Evolutionary conservation across 2,329 filamentous ascomycete genomes (phyloP), one percentile per base, ranked within the genome.

Genomic region (Trichoderma lentiforme): DNA sequence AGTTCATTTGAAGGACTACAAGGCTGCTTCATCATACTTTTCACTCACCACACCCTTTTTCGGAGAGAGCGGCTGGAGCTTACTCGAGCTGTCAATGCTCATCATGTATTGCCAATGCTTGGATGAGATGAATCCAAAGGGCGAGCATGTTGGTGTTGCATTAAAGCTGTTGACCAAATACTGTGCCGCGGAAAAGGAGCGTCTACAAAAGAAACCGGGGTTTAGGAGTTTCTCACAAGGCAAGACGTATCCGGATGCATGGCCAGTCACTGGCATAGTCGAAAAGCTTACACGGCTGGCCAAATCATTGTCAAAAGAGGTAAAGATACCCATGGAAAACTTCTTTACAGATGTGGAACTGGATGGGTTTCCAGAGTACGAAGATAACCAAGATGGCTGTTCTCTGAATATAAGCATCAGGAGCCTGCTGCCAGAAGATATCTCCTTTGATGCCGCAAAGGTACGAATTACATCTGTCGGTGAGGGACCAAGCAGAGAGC

Each of bases 81-180:
- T 91, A 1, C 85, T 97, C 14, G 94, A 98, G 78, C 84, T 94
- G 4, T 92, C 92, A 0, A 93, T 97, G 87, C 86, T 98, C 6
- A 89, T 93, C 74, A 92, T 98, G 86, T 96, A 98, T 79, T 89
- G 93, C 0, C 88, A 89, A 63, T 98, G 95, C 79, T 86, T 99
- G 32, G 91, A 92, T 74, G 88, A 93, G 76, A 86, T 97, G 32
- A 86, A 92, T 63, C 89, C 90, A 15, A 90, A 90, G 73, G 92
- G 95, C 67, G 93, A 97, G 73, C 97, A 94, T 77, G 90, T 95
- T 18, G 88, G 89, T 28, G 90, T 93, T 9, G 86, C 93, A 9
- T 84, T 98, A 15, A 92, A 92, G 76, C 83, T 98, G 1, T 82
- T 96, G 12, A 88, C 88, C 8, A 94, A 93, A 78, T 87, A 89